These are phyloP conservation scores for Sugiyamaella boreocaroliniensis DNA, from an alignment of 805 yeast species.

Conservation along the genomic window DNA sequence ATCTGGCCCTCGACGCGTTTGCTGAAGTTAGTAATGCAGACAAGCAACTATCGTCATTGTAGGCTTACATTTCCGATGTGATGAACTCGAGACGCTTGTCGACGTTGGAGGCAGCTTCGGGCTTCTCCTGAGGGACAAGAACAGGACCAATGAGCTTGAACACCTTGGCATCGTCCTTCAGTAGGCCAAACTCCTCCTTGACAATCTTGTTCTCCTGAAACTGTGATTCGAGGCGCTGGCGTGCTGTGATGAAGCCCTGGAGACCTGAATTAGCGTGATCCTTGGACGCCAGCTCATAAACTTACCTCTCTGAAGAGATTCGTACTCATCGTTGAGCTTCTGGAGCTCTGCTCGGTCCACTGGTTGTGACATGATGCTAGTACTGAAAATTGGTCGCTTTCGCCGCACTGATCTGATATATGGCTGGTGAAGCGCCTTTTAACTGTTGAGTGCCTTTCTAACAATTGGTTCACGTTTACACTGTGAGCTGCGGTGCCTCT, in stretches of 20 bases:
- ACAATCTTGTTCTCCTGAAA: conserved; percentile 91
- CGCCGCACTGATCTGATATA: too few species aligned
- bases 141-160: conserved; percentile 91
- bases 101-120: conserved; percentile 79
- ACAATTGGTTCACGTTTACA: too few species aligned
- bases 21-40: conserved; percentile 14
- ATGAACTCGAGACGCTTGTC: conserved; percentile 87
- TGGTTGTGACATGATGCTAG: conserved; percentile 1
- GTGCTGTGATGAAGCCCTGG: conserved; percentile 51
- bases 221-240: conserved; percentile 90
- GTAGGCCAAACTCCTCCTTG: conserved; percentile 60
- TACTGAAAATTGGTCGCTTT: not conserved
- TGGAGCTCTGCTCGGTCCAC: conserved; percentile 9
- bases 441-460: too few species aligned
- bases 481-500: too few species aligned
- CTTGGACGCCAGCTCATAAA: conserved; percentile 7
- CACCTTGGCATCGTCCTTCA: conserved; percentile 66
- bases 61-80: conserved; percentile 55
- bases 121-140: conserved; percentile 76
- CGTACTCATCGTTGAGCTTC: conserved; percentile 16
- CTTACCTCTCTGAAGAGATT: conserved; percentile 25
- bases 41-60: not conserved
- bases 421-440: too few species aligned
- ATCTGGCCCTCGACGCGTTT: conserved; percentile 68
- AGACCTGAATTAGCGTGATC: not conserved